Base-by-base conservation (phyloP, 2,329 filamentous ascomycete genomes). In the Volutella citrinella region DNA sequence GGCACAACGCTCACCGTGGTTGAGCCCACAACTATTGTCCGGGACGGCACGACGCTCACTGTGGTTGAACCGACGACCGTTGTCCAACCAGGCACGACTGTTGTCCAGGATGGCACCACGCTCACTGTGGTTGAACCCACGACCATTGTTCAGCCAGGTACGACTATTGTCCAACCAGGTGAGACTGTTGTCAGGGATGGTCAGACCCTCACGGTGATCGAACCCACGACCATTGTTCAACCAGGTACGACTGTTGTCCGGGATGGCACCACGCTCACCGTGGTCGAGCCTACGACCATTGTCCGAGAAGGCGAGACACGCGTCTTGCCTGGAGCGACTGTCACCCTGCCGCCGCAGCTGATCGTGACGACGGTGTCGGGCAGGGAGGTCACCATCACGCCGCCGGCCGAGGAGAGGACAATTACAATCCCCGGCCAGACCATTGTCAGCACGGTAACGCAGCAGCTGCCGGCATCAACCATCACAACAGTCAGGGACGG, bases 401-500 rank as follows among this genome's bases (percentile, higher is more conserved):
- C 34, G 16, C 38, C 40, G 6, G 38, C 34, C 13, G 15, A 25
- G 13, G 23, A 27, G 8, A 34, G 27, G 1, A 59, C 55, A n/a
- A 36, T 54, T 29, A 56, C 54, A 14, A 43, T 48, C 17, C 52
- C 52, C 45, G 40, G 51, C 34, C 23, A 35, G 19, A 49, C 56
- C 31, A 19, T 38, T 33, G 36, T 38, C 10, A 18, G 34, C 15
- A 42, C 39, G 3, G 14, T 42, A 5, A 59, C 60, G 5, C 46
- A 51, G 14, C 46, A 46, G 2, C 40, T 51, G 5, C 51, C 55
- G 2, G 51, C 45, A 10, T 44, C 53, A 7, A 63, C 60, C 0
- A 34, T 57, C 12, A 64, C 57, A 0, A 21, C 60, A n/a, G 64
- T 55, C 6, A 25, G 48, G 19, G 47, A 49, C 6, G 61, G 51